phyloP scores from a whole-genome alignment of 345 rosid species.

The Eucalyptus sp. region DNA sequence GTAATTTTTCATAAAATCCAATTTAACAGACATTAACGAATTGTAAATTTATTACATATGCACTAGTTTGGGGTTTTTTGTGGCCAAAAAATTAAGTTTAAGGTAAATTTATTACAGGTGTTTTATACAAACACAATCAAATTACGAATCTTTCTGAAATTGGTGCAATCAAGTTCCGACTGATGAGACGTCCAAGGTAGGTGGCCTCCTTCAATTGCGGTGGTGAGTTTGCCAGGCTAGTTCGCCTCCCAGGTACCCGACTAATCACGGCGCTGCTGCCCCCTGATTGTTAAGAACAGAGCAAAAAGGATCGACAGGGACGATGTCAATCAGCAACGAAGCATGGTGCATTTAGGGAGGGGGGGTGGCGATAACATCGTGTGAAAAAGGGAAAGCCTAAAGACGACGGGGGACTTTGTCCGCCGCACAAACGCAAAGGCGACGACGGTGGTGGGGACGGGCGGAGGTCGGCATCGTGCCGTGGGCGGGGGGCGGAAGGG shows the following conservation, averaged over 20 bases:
- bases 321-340: background rate
- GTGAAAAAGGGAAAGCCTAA: background rate
- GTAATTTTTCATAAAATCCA: accelerated
- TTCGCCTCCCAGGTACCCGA: background rate
- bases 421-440: background rate
- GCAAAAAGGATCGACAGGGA: background rate
- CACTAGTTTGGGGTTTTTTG: too few species aligned
- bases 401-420: background rate
- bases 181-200: background rate
- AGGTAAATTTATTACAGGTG: too few species aligned
- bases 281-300: background rate
- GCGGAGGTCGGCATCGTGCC: background rate
- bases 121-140: background rate
- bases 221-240: background rate
- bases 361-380: background rate
- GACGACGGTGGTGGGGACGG: background rate
- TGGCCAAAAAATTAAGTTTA: too few species aligned
- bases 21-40: too few species aligned
- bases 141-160: accelerated
- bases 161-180: background rate
- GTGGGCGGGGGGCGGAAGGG: background rate
- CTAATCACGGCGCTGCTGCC: background rate
- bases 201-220: background rate
- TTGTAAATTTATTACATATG: too few species aligned
- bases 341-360: background rate